A percentile compares a stretch with the other conserved stretches of the same genome.
These are phyloP conservation scores for Syncephalastrum sp. DNA, from an alignment of 371 early-diverging fungal species.

Conservation along the genomic window DNA sequence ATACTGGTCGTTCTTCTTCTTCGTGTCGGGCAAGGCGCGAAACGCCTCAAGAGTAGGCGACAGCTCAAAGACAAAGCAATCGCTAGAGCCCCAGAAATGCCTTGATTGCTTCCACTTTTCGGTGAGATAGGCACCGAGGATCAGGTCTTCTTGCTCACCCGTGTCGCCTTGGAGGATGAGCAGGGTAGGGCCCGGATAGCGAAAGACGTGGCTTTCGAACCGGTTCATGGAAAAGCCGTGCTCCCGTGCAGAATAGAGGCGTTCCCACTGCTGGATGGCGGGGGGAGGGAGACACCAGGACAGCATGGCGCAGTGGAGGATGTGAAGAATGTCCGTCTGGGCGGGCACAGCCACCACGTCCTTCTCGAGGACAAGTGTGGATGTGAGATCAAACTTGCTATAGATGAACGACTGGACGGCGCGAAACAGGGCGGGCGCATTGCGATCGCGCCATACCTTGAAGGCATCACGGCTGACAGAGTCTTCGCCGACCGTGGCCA, in stretches of 20 bases:
- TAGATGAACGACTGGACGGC: conserved; percentile 50
- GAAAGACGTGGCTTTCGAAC: conserved; percentile 62
- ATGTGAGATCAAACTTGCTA: conserved; percentile 33
- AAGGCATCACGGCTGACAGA: conserved; percentile 9
- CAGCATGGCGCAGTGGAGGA: conserved; percentile 39
- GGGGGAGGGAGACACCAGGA: conserved; percentile 48
- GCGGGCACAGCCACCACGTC: conserved; percentile 25
- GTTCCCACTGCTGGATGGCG: conserved; percentile 36
- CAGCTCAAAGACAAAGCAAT: conserved; percentile 58
- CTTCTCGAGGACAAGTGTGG: conserved; percentile 19
- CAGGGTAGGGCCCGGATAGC: conserved; percentile 65
- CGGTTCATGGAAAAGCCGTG: conserved; percentile 71
- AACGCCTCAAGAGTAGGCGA: conserved; percentile 56
- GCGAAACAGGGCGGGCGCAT: conserved; percentile 50
- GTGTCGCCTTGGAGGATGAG: conserved; percentile 41
- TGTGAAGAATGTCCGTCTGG: conserved; percentile 36
- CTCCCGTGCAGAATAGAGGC: conserved; percentile 51
- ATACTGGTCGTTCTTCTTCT: conserved; percentile 31
- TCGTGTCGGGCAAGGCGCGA: conserved; percentile 2
- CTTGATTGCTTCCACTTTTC: conserved; percentile 59
- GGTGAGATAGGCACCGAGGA: conserved; percentile 52
- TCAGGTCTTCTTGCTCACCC: conserved; percentile 6
- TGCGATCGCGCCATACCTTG: conserved; percentile 39
- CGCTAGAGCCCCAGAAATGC: conserved; percentile 52
- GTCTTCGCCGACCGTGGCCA: too few relatives aligned